A percentile compares a stretch with the other conserved stretches of the same genome.
Conservation (phyloP, 306 rosid genomes). For the Psophocarpus tetragonolobus region DNA sequence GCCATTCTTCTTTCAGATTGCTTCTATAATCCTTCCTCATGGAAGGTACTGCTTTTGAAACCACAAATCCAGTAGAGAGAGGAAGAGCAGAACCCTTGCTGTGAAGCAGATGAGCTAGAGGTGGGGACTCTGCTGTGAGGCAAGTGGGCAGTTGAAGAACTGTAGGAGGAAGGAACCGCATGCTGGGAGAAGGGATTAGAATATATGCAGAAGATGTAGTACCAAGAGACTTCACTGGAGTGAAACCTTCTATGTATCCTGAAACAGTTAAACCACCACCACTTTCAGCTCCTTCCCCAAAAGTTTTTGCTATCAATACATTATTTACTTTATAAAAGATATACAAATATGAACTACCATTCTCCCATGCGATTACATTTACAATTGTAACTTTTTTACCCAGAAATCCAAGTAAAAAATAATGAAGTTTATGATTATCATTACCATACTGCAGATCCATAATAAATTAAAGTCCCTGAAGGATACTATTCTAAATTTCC, state of each 20-base stretch:
- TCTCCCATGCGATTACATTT: neutral
- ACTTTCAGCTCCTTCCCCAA: constrained; percentile 50
- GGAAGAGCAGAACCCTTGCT: constrained; percentile 98
- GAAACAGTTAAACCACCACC: constrained; percentile 43
- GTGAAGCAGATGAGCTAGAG: constrained; percentile 96
- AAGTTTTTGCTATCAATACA: constrained; percentile 26
- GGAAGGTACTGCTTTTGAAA: constrained; percentile 90
- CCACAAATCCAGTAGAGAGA: constrained; percentile 82
- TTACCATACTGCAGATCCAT: constrained; percentile 13
- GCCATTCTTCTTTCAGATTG: constrained; percentile 92
- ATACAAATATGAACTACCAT: neutral
- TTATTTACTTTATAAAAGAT: constrained; percentile 22
- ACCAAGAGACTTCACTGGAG: constrained; percentile 98
- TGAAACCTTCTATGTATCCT: constrained; percentile 82
- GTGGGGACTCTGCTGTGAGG: constrained; percentile 98
- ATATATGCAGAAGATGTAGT: constrained; percentile 76
- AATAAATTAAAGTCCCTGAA: neutral
- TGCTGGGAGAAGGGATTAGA: constrained; percentile 94
- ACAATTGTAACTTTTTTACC: neutral
- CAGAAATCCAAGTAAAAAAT: constrained; percentile 8
- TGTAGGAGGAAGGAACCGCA: constrained; percentile 91
- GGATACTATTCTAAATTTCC: neutral
- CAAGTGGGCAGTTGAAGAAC: constrained; percentile 94
- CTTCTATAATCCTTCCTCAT: constrained; percentile 80
- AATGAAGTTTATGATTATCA: constrained; percentile 2